Conservation (phyloP, 495 filamentous ascomycete species). For the Choiromyces venosus region DNA sequence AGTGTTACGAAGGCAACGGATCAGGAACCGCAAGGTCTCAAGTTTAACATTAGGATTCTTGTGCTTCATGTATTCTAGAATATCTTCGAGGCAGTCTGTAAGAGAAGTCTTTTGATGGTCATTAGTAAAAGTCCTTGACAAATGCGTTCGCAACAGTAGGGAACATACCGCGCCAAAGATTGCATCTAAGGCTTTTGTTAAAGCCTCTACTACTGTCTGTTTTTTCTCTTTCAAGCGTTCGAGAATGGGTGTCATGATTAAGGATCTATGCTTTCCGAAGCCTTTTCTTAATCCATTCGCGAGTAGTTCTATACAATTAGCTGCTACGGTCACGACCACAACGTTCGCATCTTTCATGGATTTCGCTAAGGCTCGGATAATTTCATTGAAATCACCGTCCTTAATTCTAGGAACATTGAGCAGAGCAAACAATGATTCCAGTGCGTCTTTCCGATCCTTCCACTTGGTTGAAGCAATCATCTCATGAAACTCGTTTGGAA, state of each 20-base stretch:
- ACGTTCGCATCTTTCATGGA: constrained; percentile 99
- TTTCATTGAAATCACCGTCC: constrained; percentile 79
- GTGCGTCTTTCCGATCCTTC: constrained; percentile 94
- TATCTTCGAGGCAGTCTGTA: constrained; percentile 82
- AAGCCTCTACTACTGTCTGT: constrained; percentile 74
- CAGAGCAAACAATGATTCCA: constrained; percentile 70
- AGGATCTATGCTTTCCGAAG: constrained; percentile 74
- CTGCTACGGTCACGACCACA: constrained; percentile 85
- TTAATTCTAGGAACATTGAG: constrained; percentile 88
- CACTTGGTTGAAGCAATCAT: constrained; percentile 84
- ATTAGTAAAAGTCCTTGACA: constrained; percentile 5
- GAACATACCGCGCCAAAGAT: constrained; percentile 61
- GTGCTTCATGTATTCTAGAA: constrained; percentile 73
- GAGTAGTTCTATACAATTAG: constrained; percentile 87
- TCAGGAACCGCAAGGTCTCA: constrained; percentile 83
- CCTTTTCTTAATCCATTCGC: constrained; percentile 76
- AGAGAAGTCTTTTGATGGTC: constrained; percentile 53
- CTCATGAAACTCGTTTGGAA: constrained; percentile 75
- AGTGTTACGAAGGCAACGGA: constrained; percentile 79
- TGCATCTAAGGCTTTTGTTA: constrained; percentile 77
- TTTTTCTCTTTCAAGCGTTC: constrained; percentile 98
- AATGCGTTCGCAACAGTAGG: background rate
- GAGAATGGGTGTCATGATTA: constrained; percentile 77
- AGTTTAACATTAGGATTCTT: constrained; percentile 98
- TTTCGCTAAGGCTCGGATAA: constrained; percentile 76